Conservation (phyloP, 2,329 filamentous ascomycete species). For the Penicillium polonicum region DNA sequence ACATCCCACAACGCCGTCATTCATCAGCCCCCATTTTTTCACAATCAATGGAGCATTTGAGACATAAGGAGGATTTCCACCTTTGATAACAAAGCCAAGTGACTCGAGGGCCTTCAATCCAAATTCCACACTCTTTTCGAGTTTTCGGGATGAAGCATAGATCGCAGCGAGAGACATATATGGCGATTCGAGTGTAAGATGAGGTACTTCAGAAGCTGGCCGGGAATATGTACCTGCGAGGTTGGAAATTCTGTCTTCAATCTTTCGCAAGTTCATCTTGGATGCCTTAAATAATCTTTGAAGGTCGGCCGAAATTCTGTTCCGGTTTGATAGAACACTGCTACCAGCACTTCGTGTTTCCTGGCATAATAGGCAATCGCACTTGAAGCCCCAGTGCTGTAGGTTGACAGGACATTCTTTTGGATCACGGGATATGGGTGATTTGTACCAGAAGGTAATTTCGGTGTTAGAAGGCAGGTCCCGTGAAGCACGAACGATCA, state of each 20-base stretch:
- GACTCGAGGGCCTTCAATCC: slow-evolving; percentile 26
- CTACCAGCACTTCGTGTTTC: slow-evolving; percentile 11
- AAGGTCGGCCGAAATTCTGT: slow-evolving; percentile 8
- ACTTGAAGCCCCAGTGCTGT: slow-evolving; percentile 28
- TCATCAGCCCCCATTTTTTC: slow-evolving; percentile 34
- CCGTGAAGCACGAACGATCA: slow-evolving; percentile 49
- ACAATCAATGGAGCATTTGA: slow-evolving; percentile 10
- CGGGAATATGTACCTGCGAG: slow-evolving; percentile 25
- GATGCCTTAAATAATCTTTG: not conserved
- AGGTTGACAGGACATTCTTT: not conserved
- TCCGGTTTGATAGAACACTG: slow-evolving; percentile 14
- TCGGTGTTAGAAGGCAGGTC: slow-evolving; percentile 49
- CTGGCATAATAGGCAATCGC: slow-evolving; percentile 25
- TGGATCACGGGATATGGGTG: slow-evolving; percentile 13
- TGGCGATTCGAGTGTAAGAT: slow-evolving; percentile 15
- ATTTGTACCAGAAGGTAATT: slow-evolving; percentile 45
- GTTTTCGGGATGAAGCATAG: slow-evolving; percentile 3
- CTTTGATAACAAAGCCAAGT: slow-evolving; percentile 28
- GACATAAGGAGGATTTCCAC: slow-evolving; percentile 13
- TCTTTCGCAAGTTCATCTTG: not conserved
- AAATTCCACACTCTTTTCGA: slow-evolving; percentile 17
- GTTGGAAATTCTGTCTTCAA: slow-evolving; percentile 14
- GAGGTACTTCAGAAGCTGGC: slow-evolving; percentile 27
- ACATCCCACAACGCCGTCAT: slow-evolving; percentile 26
- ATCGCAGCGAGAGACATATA: slow-evolving; percentile 23